Base-by-base conservation (phyloP, 345 rosid species). In the Gossypium arboreum region DNA sequence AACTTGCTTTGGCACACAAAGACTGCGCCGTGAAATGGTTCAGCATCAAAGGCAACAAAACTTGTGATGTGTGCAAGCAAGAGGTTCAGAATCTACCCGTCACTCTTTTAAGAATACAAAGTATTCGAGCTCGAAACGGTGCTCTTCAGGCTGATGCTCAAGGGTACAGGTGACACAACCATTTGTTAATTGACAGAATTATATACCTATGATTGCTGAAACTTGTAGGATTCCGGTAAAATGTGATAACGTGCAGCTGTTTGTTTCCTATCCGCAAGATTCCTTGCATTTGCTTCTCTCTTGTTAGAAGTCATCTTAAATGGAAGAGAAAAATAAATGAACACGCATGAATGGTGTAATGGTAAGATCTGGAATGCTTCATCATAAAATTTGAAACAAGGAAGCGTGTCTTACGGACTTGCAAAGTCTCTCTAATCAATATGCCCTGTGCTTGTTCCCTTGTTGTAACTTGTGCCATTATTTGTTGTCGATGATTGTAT, bases 11-110 rank as follows among this genome's bases (percentile, higher is more conserved):
- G 75, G 97, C 97, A 13, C 98, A 92, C 81, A 86, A 83, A 83
- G 97, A 91, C 54, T 94, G 98, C 78, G 97, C 97, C 67, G 79
- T 92, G 22, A 94, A 94, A 84, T 94, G 98, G 98, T 94, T 94
- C 71, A 90, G 89, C 64, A 91, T 91, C 80, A 94, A 91, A 82
- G 97, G 97, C 43, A 94, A 89, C 87, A 92, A 90, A 80, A 92
- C 87, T 0, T 92, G 98, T 74, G 97, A 94, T 51, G 97, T 92
- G 25, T 92, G 98, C 82, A 90, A 87, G 82, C 86, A 91, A 85
- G 97, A 94, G 61, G 98, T 94, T 48, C 78, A 80, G 74, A 94
- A 94, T 81, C 88, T 94, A 70, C 95, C 98, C 0, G 97, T 94
- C 29, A 92, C 94, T 34, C 91, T 92, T 63, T 78, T 90, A 75